These are phyloP conservation scores for Reticulascus tulasneorum DNA, from an alignment of 2,329 filamentous ascomycete genomes.

Conservation along the genomic window DNA sequence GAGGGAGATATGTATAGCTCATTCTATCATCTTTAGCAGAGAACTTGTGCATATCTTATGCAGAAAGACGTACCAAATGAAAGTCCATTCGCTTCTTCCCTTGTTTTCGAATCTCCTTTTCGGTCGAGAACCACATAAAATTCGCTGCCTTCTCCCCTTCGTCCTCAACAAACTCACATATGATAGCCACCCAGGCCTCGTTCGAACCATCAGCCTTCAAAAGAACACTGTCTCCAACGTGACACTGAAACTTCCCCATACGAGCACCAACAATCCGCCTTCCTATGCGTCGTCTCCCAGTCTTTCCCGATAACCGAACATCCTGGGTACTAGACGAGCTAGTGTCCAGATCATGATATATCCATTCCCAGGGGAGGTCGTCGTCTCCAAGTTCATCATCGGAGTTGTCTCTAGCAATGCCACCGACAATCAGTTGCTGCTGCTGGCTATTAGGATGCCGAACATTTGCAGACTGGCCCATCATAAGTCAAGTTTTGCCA, in stretches of 20 bases:
- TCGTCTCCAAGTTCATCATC: constrained; percentile 80
- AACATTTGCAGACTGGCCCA: neutral
- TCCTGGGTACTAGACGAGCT: no score
- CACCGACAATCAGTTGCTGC: constrained; percentile 30
- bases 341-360: constrained; percentile 44
- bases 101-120: constrained; percentile 82
- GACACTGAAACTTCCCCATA: constrained; percentile 77
- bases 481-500: neutral
- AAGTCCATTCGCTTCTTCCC: constrained; percentile 79
- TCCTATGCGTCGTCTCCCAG: constrained; percentile 8
- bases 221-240: constrained; percentile 76
- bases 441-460: neutral
- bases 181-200: constrained; percentile 88
- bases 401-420: constrained; percentile 71
- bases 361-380: constrained; percentile 75
- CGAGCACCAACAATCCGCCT: constrained; percentile 69
- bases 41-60: no score
- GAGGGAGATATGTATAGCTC: constrained; percentile 89
- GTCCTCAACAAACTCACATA: constrained; percentile 76
- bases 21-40: no score
- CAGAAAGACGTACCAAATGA: constrained; percentile 53
- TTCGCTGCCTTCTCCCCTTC: constrained; percentile 76
- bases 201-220: constrained; percentile 83
- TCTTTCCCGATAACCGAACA: no score
- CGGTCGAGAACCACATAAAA: constrained; percentile 94